Conservation (phyloP, 2,329 filamentous ascomycete genomes). For the Pseudogymnoascus sp. region DNA sequence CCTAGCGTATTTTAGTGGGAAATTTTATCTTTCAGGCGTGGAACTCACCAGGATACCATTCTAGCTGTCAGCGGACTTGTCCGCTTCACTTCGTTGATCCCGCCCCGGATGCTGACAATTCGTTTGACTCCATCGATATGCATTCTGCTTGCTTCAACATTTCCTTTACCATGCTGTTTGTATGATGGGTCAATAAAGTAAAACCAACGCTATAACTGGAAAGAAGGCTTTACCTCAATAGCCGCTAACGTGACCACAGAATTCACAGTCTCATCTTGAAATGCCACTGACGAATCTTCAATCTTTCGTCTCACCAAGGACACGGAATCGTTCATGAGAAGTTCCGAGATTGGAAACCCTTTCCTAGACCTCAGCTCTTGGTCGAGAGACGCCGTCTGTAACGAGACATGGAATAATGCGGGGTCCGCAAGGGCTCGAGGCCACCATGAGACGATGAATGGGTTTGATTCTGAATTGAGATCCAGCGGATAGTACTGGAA, state of each 20-base stretch:
- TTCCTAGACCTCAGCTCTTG: constrained; percentile 42
- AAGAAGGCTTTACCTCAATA: constrained; percentile 39
- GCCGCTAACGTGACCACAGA: constrained; percentile 48
- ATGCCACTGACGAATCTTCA: constrained; percentile 35
- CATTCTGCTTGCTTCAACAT: constrained; percentile 34
- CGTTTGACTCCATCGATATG: constrained; percentile 42
- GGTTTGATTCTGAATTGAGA: constrained; percentile 42
- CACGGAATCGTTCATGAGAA: constrained; percentile 50
- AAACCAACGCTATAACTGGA: neutral
- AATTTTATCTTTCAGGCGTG: neutral
- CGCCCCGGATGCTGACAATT: constrained; percentile 41
- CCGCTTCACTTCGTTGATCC: constrained; percentile 38
- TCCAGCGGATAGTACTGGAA: constrained; percentile 54
- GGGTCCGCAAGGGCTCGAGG: constrained; percentile 47
- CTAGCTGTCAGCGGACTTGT: constrained; percentile 45
- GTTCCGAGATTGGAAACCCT: constrained; percentile 44
- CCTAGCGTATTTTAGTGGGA: constrained; percentile 29
- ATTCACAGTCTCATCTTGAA: constrained; percentile 47
- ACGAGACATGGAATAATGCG: constrained; percentile 48
- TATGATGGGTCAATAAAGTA: constrained; percentile 8
- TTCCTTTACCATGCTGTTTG: constrained; percentile 43
- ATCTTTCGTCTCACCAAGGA: constrained; percentile 43
- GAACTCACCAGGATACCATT: neutral
- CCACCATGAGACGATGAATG: constrained; percentile 53
- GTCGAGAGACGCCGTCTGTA: constrained; percentile 50